Evolutionary conservation across 1,284 basidiomycete species (phyloP), one percentile per base, ranked within the genome.

Genomic region (Xerocomus nothofagi): DNA sequence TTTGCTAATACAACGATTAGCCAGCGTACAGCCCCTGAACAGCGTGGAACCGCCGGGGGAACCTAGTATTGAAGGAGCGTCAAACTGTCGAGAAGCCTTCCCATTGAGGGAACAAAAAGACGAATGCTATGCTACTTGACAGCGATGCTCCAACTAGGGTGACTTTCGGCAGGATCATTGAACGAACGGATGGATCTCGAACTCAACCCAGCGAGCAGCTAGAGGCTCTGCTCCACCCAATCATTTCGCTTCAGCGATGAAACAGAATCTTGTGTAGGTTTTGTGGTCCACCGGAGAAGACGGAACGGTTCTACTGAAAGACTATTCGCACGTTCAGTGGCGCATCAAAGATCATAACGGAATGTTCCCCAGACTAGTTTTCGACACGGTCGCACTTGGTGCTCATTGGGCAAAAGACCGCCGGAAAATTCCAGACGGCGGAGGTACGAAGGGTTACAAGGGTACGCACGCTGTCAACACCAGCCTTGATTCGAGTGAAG

Each of bases 381-480:
- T 56, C 51, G 57, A 49, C 45, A 41, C 37, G 36, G 51, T 34
- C 38, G 29, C 44, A 51, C 50, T 48, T 34, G 40, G 33, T 39
- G 49, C 23, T 33, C 41, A 42, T 44, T 39, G 42, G 38, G 29
- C 32, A 36, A 31, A 44, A 50, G 44, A 41, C 24, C 27, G 24
- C 34, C 56, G 57, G 49, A 32, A 52, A 58, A 49, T 10, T 48
- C 47, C 62, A 55, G 47, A 37, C 41, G 21, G 49, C 59, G 57
- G 50, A 50, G 46, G 41, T 62, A 59, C 42, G 38, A 48, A 21
- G 21, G 17, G 10, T 31, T 32, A 42, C 29, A 26, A 33, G 34
- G 26, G 29, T 57, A 46, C 50, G 47, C 60, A 67, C 58, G 54
- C 58, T 57, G 60, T 65, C 58, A 62, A 47, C 45, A 9, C 27